Evolutionary conservation across 768 basidiomycete species (phyloP).

Genomic region (Termitomyces bulborhizus): DNA sequence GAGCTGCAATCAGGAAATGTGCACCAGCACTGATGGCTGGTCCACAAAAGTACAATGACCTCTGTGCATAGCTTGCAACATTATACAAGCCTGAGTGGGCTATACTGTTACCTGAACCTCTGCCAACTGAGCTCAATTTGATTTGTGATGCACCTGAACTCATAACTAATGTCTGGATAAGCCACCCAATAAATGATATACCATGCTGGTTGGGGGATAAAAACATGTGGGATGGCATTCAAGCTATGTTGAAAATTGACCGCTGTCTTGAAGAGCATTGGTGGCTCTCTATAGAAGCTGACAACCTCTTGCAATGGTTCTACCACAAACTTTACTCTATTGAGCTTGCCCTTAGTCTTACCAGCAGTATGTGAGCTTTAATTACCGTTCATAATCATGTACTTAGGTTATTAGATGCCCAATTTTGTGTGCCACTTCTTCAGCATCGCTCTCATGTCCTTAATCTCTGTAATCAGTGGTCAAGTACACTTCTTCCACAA

Average conservation of each 20-base stretch:
- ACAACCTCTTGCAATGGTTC: constrained; percentile 30
- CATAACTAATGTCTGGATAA: constrained; percentile 32
- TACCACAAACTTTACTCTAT: constrained; percentile 20
- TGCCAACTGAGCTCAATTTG: constrained; percentile 22
- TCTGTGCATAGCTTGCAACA: too few species aligned
- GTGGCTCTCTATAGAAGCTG: constrained; percentile 13
- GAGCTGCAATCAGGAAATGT: too few species aligned
- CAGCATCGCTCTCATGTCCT: too few species aligned
- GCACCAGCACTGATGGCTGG: too few species aligned
- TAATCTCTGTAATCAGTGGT: too few species aligned
- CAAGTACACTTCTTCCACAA: too few species aligned
- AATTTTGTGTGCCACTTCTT: too few species aligned
- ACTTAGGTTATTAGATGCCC: not conserved
- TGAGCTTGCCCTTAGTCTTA: constrained; percentile 14
- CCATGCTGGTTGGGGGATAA: constrained; percentile 29
- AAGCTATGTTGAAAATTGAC: constrained; percentile 11
- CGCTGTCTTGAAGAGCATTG: constrained; percentile 13
- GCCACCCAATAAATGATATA: not conserved
- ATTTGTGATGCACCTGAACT: constrained; percentile 20
- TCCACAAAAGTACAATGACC: too few species aligned
- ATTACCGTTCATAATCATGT: not conserved
- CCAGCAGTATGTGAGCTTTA: not conserved
- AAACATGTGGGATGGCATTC: constrained; percentile 13
- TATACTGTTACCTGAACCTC: constrained; percentile 24
- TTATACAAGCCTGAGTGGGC: too few species aligned